phyloP scores from a whole-genome alignment of 2,329 filamentous ascomycete genomes.

The Cladophialophora psammophila region DNA sequence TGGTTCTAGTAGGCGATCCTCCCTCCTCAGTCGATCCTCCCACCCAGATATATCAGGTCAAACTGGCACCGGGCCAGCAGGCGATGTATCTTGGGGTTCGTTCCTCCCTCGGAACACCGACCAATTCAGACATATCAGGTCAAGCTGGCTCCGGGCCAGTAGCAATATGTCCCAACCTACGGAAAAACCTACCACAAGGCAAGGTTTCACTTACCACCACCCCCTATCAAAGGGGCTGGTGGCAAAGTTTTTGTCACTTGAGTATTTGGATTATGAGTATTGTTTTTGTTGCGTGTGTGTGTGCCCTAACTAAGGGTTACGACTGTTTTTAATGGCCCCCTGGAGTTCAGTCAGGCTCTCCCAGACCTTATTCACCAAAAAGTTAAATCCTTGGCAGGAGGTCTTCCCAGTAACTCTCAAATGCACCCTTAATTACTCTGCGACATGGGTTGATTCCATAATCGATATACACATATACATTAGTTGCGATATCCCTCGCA shows the following conservation, averaged over 20 bases:
- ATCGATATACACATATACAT: no score
- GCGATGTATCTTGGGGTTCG: not conserved
- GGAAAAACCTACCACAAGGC: conserved; percentile 2
- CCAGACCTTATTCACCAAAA: not conserved
- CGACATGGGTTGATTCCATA: no score
- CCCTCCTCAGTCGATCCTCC: not conserved
- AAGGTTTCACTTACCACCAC: conserved; percentile 4
- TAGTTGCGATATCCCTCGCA: not conserved
- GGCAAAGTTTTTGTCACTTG: conserved; percentile 1
- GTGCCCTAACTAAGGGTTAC: not conserved
- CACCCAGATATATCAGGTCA: not conserved
- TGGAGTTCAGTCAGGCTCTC: not conserved
- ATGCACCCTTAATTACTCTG: not conserved
- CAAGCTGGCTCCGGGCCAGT: not conserved
- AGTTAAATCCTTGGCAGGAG: not conserved
- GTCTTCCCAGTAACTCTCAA: not conserved
- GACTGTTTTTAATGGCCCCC: not conserved
- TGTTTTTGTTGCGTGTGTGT: not conserved
- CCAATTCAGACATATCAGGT: not conserved
- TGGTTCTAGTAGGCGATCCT: conserved; percentile 6
- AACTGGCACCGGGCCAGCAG: not conserved
- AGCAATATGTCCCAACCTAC: not conserved
- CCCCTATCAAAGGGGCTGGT: conserved; percentile 2
- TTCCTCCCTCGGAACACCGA: not conserved
- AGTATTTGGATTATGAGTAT: not conserved